These are phyloP conservation scores for Amylostereum areolatum DNA, from an alignment of 1,284 basidiomycete genomes.

Conservation along the genomic window DNA sequence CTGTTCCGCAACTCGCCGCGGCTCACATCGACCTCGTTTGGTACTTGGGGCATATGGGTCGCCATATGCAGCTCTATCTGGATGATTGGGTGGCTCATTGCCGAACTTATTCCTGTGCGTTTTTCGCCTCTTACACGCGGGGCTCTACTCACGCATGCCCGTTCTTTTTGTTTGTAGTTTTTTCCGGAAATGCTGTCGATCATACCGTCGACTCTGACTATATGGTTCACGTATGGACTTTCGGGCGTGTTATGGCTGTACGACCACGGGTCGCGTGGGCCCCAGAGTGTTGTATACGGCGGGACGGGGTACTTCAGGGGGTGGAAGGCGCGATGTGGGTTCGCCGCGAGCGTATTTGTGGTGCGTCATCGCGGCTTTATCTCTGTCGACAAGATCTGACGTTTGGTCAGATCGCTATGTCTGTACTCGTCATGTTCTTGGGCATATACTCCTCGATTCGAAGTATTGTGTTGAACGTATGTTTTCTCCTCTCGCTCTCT, in stretches of 20 bases:
- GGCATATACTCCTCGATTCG: slow-evolving; percentile 3
- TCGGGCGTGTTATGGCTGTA: slow-evolving; percentile 5
- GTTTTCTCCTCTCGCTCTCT: background rate
- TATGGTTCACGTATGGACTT: slow-evolving; percentile 5
- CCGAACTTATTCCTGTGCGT: background rate
- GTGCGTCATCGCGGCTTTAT: background rate
- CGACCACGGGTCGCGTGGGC: slow-evolving; percentile 1
- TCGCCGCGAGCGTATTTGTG: slow-evolving; percentile 2
- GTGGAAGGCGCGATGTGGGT: background rate
- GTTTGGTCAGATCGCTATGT: slow-evolving; percentile 1
- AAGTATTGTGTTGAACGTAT: slow-evolving; percentile 4
- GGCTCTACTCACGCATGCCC: too few relatives aligned
- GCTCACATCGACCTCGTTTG: slow-evolving; percentile 1
- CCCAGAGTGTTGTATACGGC: background rate
- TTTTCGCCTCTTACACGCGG: background rate
- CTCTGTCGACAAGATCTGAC: background rate
- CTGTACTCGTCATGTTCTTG: slow-evolving; percentile 3
- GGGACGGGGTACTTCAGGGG: background rate
- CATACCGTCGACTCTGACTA: slow-evolving; percentile 2
- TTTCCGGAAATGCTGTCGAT: slow-evolving; percentile 4
- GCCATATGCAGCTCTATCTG: slow-evolving; percentile 1
- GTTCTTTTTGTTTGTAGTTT: background rate
- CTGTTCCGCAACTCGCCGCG: slow-evolving; percentile 3
- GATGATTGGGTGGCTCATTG: slow-evolving; percentile 2
- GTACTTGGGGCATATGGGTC: slow-evolving; percentile 4